These are phyloP conservation scores for Salix caprea DNA, from an alignment of 345 rosid genomes.

Conservation along the genomic window DNA sequence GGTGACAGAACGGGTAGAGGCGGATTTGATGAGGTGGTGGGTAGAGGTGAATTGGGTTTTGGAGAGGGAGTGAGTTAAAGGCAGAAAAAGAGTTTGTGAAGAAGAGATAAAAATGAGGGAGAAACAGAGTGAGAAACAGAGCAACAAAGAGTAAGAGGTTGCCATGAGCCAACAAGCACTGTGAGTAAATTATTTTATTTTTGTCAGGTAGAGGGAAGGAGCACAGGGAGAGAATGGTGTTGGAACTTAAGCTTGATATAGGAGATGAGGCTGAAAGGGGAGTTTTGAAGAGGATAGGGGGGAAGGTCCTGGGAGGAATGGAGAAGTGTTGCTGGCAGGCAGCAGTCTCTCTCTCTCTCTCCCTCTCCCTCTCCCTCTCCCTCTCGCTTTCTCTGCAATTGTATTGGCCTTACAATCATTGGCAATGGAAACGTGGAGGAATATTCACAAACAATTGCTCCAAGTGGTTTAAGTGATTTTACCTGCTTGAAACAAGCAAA, in stretches of 20 bases:
- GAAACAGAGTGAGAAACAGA: conserved; percentile 30
- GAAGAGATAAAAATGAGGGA: conserved; percentile 16
- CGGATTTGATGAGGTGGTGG: conserved; percentile 73
- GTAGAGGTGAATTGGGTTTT: conserved; percentile 47
- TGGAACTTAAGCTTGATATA: neutral
- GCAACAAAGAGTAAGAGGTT: conserved; percentile 8
- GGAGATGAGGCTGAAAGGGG: neutral
- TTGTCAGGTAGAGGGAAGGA: neutral
- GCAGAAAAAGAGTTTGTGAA: conserved; percentile 39
- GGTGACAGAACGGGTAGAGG: conserved; percentile 63
- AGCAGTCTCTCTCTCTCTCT: too few relatives aligned
- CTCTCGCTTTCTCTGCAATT: too few relatives aligned
- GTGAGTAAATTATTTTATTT: neutral
- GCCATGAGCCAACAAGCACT: conserved; percentile 27
- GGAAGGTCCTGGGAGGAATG: neutral
- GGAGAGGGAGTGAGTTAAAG: conserved; percentile 67
- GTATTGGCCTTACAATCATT: neutral
- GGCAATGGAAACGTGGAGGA: neutral
- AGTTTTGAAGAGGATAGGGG: conserved; percentile 11
- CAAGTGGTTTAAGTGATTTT: neutral
- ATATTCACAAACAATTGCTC: too few relatives aligned
- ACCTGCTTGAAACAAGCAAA: neutral
- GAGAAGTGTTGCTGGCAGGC: neutral
- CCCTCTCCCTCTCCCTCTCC: too few relatives aligned
- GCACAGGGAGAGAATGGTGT: neutral